Conservation (phyloP, 2,329 filamentous ascomycete genomes). For the Aotearoamyces nothofagi region DNA sequence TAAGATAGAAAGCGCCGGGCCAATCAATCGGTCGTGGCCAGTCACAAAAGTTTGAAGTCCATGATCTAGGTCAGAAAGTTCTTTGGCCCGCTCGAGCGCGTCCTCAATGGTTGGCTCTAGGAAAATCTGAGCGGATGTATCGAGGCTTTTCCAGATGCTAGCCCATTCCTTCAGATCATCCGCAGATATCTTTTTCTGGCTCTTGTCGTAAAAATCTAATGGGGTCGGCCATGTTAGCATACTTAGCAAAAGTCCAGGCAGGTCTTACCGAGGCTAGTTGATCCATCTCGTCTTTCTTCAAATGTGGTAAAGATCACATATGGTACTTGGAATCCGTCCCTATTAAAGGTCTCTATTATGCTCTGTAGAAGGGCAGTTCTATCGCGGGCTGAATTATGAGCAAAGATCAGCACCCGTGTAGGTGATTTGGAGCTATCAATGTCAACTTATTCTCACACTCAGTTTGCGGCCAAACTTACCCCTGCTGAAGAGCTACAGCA, state of each 20-base stretch:
- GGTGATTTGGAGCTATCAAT: not conserved
- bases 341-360: constrained; percentile 5
- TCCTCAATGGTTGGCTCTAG: not conserved
- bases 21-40: not conserved
- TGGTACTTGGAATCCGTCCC: constrained; percentile 4
- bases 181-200: not conserved
- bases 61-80: not conserved
- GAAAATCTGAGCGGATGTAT: not conserved
- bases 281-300: constrained; percentile 3
- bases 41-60: not conserved
- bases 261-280: constrained; percentile 4
- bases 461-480: too few relatives aligned
- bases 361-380: constrained; percentile 3
- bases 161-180: not conserved
- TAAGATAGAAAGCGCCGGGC: not conserved
- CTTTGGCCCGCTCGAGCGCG: not conserved
- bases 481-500: not conserved
- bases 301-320: constrained; percentile 9
- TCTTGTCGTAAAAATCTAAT: too few relatives aligned
- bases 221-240: too few relatives aligned
- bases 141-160: not conserved
- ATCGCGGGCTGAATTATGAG: constrained; percentile 4
- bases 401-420: constrained; percentile 7
- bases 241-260: too few relatives aligned
- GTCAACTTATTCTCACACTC: too few relatives aligned